Evolutionary conservation across 1,284 basidiomycete species (phyloP).

Genomic region (Chalciporus sp.): DNA sequence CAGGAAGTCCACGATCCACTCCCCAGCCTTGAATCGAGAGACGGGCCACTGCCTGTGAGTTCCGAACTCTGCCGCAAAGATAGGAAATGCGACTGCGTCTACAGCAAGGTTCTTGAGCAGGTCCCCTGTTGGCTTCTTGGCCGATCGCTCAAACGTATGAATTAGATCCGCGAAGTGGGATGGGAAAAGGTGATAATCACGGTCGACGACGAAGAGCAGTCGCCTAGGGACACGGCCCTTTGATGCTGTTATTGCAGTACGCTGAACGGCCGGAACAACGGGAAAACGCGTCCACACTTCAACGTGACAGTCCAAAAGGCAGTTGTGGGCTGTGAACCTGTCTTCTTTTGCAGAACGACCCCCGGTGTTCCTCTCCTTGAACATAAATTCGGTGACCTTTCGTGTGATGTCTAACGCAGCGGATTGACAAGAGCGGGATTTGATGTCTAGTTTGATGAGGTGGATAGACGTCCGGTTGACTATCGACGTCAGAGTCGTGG

Average conservation of each 20-base stretch:
- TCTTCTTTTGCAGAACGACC: constrained; percentile 22
- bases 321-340: constrained; percentile 41
- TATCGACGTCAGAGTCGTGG: constrained; percentile 44
- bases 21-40: constrained; percentile 50
- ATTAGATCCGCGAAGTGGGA: constrained; percentile 51
- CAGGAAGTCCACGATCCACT: constrained; percentile 63
- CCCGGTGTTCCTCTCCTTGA: constrained; percentile 41
- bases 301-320: constrained; percentile 54
- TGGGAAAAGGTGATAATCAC: constrained; percentile 37
- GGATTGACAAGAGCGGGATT: constrained; percentile 39
- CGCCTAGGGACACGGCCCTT: constrained; percentile 31
- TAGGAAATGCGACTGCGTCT: constrained; percentile 22
- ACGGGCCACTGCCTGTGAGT: constrained; percentile 25
- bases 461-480: constrained; percentile 44
- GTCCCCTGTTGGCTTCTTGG: constrained; percentile 43
- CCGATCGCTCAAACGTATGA: constrained; percentile 45
- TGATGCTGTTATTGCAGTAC: constrained; percentile 46
- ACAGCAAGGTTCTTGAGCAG: constrained; percentile 41
- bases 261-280: constrained; percentile 54
- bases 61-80: constrained; percentile 24
- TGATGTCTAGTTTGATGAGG: constrained; percentile 41
- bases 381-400: constrained; percentile 55
- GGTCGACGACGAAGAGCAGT: constrained; percentile 49
- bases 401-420: constrained; percentile 52
- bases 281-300: constrained; percentile 70